Conservation (phyloP, 2,329 filamentous ascomycete genomes). For the Trichoderma hamatum region DNA sequence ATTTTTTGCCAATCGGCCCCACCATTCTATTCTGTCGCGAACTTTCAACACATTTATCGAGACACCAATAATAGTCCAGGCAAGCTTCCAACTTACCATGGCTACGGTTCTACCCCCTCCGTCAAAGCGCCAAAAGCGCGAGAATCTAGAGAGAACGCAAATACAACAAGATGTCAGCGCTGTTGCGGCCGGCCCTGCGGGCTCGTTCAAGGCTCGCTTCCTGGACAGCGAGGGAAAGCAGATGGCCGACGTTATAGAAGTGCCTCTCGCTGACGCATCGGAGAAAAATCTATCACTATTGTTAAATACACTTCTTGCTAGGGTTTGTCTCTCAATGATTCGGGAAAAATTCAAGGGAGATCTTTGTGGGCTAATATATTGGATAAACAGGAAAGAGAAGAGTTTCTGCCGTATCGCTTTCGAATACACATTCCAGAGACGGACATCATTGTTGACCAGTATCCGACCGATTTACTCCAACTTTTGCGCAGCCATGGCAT, state of each 20-base stretch:
- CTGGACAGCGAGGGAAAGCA: slow-evolving; percentile 77
- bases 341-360: neutral
- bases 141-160: slow-evolving; percentile 69
- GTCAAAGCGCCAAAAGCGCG: slow-evolving; percentile 83
- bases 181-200: slow-evolving; percentile 68
- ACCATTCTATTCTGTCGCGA: slow-evolving; percentile 27
- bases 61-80: slow-evolving; percentile 5
- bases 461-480: slow-evolving; percentile 57
- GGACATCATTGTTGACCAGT: slow-evolving; percentile 58
- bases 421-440: slow-evolving; percentile 60
- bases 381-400: slow-evolving; percentile 52
- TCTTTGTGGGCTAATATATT: neutral
- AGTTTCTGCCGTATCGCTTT: slow-evolving; percentile 64
- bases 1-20: slow-evolving; percentile 31
- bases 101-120: slow-evolving; percentile 81
- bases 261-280: slow-evolving; percentile 81
- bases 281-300: slow-evolving; percentile 89
- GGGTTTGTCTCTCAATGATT: slow-evolving; percentile 49
- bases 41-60: slow-evolving; percentile 27
- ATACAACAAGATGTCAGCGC: slow-evolving; percentile 75
- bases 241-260: slow-evolving; percentile 69
- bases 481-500: slow-evolving; percentile 60
- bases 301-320: slow-evolving; percentile 79
- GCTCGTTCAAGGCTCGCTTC: slow-evolving; percentile 84
- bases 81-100: slow-evolving; percentile 53